phyloP scores from a whole-genome alignment of 2,329 filamentous ascomycete genomes.

The Aspergillus awamori region DNA sequence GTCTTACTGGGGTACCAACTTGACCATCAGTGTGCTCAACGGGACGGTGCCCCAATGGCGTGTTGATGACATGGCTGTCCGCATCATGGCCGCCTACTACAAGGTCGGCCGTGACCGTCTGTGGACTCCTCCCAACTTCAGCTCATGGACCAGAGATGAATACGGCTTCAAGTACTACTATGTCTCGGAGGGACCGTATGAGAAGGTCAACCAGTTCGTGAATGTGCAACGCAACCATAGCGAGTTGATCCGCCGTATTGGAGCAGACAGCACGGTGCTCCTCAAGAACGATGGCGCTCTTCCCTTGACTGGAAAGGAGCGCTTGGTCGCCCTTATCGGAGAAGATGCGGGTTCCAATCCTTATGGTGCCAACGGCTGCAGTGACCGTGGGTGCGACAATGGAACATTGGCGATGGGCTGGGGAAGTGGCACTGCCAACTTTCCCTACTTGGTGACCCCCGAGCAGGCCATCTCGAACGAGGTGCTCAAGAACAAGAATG shows the following conservation, averaged over 20 bases:
- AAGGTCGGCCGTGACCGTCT: constrained; percentile 61
- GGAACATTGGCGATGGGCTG: constrained; percentile 67
- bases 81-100: constrained; percentile 71
- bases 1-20: constrained; percentile 81
- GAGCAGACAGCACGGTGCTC: constrained; percentile 79
- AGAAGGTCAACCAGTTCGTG: constrained; percentile 76
- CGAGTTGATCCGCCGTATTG: constrained; percentile 72
- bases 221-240: constrained; percentile 80
- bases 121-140: constrained; percentile 72
- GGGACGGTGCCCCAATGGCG: constrained; percentile 86
- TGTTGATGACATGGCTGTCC: constrained; percentile 87
- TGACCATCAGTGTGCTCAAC: constrained; percentile 85
- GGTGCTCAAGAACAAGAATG: constrained; percentile 67
- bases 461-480: constrained; percentile 67
- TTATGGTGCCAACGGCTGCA: constrained; percentile 76
- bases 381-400: constrained; percentile 65
- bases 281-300: constrained; percentile 81
- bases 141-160: constrained; percentile 80
- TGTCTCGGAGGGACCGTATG: constrained; percentile 60
- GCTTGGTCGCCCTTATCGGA: constrained; percentile 75
- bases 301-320: constrained; percentile 74
- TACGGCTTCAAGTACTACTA: constrained; percentile 69
- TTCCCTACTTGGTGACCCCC: constrained; percentile 66
- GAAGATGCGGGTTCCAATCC: constrained; percentile 78
- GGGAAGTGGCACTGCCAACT: constrained; percentile 63